Evolutionary conservation across 371 early-diverging fungal species (phyloP).

Genomic region (Lichtheimia hyalospora): DNA sequence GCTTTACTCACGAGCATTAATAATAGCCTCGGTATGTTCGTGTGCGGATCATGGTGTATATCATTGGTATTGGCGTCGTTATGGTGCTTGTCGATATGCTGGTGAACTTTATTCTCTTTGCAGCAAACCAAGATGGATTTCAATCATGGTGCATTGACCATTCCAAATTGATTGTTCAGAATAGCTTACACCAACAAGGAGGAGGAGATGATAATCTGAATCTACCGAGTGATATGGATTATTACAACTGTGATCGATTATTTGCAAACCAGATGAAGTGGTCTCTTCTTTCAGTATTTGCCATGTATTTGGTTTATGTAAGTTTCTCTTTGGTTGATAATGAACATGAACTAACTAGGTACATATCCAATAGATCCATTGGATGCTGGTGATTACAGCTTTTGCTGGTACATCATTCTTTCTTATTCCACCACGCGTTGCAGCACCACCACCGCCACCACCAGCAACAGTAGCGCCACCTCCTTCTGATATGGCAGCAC

Average conservation of each 20-base stretch:
- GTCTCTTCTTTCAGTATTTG: constrained; percentile 29
- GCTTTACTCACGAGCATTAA: too few species aligned
- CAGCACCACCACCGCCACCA: constrained; percentile 4
- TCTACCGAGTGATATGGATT: constrained; percentile 15
- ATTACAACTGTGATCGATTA: constrained; percentile 46
- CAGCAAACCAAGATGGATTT: constrained; percentile 11
- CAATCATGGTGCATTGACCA: constrained; percentile 15
- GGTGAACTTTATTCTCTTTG: constrained; percentile 22
- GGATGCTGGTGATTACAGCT: constrained; percentile 15
- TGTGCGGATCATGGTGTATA: constrained; percentile 16
- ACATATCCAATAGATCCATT: constrained; percentile 12
- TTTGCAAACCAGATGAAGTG: constrained; percentile 46
- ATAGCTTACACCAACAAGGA: constrained; percentile 1
- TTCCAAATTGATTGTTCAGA: constrained; percentile 2
- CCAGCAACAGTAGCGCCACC: constrained; percentile 2
- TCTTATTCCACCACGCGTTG: constrained; percentile 9
- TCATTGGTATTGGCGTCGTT: constrained; percentile 4
- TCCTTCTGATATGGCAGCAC: background rate
- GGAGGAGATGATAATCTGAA: background rate
- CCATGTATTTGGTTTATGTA: constrained; percentile 46
- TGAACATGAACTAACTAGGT: background rate
- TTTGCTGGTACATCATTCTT: constrained; percentile 19
- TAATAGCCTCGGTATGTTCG: constrained; percentile 10
- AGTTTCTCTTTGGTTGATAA: constrained; percentile 4
- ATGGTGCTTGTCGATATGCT: constrained; percentile 17